These are phyloP conservation scores for Ceriops zippeliana DNA, from an alignment of 345 rosid genomes.

Conservation along the genomic window DNA sequence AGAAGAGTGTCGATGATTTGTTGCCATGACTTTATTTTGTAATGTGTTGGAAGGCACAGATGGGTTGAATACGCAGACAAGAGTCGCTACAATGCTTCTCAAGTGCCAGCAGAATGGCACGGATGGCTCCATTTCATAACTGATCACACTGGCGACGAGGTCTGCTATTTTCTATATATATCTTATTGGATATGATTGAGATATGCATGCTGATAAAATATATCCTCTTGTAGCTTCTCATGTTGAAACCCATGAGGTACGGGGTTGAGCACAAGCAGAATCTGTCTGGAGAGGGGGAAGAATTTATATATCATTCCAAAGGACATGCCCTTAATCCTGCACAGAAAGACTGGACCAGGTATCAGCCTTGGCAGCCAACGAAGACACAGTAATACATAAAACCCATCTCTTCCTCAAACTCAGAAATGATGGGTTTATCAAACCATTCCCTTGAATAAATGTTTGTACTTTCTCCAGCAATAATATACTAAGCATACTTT, in stretches of 20 bases:
- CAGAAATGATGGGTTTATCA: slow-evolving; percentile 4
- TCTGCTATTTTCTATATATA: slow-evolving; percentile 16
- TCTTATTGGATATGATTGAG: neutral
- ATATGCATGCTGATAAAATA: neutral
- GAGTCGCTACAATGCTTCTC: slow-evolving; percentile 87
- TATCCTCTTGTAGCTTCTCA: slow-evolving; percentile 59
- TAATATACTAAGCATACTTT: slow-evolving; percentile 2
- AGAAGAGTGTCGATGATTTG: neutral
- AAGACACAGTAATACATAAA: slow-evolving; percentile 34
- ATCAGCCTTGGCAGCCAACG: slow-evolving; percentile 84
- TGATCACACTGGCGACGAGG: slow-evolving; percentile 97
- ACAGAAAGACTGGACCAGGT: slow-evolving; percentile 92
- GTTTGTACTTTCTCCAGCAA: slow-evolving; percentile 10
- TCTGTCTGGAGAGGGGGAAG: slow-evolving; percentile 87
- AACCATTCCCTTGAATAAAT: slow-evolving; percentile 20
- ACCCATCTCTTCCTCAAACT: neutral
- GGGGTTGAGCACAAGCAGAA: slow-evolving; percentile 86
- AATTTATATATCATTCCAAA: slow-evolving; percentile 79
- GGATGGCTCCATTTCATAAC: slow-evolving; percentile 94
- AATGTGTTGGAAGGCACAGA: slow-evolving; percentile 66
- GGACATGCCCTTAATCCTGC: slow-evolving; percentile 92
- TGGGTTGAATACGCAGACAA: slow-evolving; percentile 94
- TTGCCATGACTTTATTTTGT: slow-evolving; percentile 4
- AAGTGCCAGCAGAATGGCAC: slow-evolving; percentile 99
- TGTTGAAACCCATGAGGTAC: slow-evolving; percentile 87